Evolutionary conservation across 1,139 yeast species (phyloP).

Genomic region (Torulaspora pretoriensis): DNA sequence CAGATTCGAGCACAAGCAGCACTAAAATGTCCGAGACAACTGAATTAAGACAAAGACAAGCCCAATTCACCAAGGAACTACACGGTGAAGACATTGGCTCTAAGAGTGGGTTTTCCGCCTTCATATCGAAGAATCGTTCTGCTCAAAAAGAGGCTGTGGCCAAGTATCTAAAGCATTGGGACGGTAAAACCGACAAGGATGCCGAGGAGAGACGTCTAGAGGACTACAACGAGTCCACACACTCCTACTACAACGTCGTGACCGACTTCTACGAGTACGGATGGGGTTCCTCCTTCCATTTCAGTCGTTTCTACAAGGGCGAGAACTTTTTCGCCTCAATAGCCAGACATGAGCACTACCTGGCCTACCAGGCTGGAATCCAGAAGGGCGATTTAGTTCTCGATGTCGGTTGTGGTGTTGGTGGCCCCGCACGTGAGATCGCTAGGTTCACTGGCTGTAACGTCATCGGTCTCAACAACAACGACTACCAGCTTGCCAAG

Average conservation of each 20-base stretch:
- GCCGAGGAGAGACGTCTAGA: slow-evolving; percentile 67
- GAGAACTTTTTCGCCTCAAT: slow-evolving; percentile 93
- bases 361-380: slow-evolving; percentile 83
- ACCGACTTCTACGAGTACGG: slow-evolving; percentile 98
- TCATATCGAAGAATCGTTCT: slow-evolving; percentile 66
- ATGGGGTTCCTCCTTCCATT: slow-evolving; percentile 99
- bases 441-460: slow-evolving; percentile 83
- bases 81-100: slow-evolving; percentile 71
- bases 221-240: slow-evolving; percentile 87
- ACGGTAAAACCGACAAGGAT: slow-evolving; percentile 74
- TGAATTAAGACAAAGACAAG: slow-evolving; percentile 41
- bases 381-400: slow-evolving; percentile 78
- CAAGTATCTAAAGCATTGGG: slow-evolving; percentile 97
- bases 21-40: slow-evolving; percentile 24
- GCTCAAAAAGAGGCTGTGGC: slow-evolving; percentile 83
- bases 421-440: slow-evolving; percentile 98
- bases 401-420: slow-evolving; percentile 99
- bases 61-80: slow-evolving; percentile 72
- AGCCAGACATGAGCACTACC: slow-evolving; percentile 95
- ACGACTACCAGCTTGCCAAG: slow-evolving; percentile 93
- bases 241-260: slow-evolving; percentile 93
- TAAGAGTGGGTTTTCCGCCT: slow-evolving; percentile 70
- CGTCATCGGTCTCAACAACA: slow-evolving; percentile 89
- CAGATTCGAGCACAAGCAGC: neutral
- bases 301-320: slow-evolving; percentile 87